These are phyloP conservation scores for Curvularia spicifera DNA, from an alignment of 2,329 filamentous ascomycete genomes.

Conservation along the genomic window DNA sequence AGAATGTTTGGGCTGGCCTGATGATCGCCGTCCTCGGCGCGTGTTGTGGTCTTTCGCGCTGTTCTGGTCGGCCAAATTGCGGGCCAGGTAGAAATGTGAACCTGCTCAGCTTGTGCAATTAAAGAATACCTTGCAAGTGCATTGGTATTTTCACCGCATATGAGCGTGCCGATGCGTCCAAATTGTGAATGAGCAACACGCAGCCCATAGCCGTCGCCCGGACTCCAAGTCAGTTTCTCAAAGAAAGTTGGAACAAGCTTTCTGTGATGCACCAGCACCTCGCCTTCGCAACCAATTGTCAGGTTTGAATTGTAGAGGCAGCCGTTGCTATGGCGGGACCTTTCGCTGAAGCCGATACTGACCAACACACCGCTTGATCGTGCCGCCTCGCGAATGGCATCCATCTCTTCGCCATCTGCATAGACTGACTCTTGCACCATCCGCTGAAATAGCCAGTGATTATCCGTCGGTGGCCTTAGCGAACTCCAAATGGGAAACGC, in stretches of 20 bases:
- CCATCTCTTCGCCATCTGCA: conserved; percentile 36
- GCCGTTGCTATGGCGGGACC: conserved; percentile 52
- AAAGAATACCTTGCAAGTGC: conserved; percentile 60
- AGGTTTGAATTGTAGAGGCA: conserved; percentile 62
- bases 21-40: background rate
- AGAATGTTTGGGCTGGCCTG: background rate
- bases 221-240: conserved; percentile 63
- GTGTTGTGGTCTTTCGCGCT: background rate
- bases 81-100: conserved; percentile 64
- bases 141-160: conserved; percentile 66
- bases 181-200: conserved; percentile 54
- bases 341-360: conserved; percentile 61
- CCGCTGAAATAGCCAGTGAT: conserved; percentile 58
- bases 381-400: conserved; percentile 41
- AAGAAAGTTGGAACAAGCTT: conserved; percentile 64
- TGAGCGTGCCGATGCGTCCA: conserved; percentile 59
- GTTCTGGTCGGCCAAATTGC: conserved; percentile 60
- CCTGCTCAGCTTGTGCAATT: conserved; percentile 62
- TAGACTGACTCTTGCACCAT: conserved; percentile 41
- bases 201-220: conserved; percentile 60
- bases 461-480: conserved; percentile 56
- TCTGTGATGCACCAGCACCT: conserved; percentile 59
- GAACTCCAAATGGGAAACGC: conserved; percentile 62
- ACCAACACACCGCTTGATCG: conserved; percentile 50
- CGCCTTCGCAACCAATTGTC: conserved; percentile 54